These are phyloP conservation scores for Drechslera avenae DNA, from an alignment of 2,329 filamentous ascomycete species.

Conservation along the genomic window DNA sequence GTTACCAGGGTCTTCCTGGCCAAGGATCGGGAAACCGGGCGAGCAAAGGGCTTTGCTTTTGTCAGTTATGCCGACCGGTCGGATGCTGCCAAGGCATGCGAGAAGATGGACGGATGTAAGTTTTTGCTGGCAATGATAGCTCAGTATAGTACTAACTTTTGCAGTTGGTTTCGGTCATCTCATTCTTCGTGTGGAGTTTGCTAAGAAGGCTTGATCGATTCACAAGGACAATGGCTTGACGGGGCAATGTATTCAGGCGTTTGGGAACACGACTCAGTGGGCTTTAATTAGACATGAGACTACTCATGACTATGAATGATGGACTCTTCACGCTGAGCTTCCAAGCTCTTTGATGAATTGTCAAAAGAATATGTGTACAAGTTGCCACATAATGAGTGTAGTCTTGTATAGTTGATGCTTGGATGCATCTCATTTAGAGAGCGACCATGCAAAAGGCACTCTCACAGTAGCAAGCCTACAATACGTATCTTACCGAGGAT, in stretches of 20 bases:
- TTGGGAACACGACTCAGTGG: conserved; percentile 1
- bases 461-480: too few relatives aligned
- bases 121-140: conserved; percentile 18
- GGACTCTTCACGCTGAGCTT: background rate
- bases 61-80: conserved; percentile 91
- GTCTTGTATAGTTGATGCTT: background rate
- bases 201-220: conserved; percentile 61
- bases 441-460: too few relatives aligned
- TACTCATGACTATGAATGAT: background rate
- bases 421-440: background rate
- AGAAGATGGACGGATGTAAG: conserved; percentile 94
- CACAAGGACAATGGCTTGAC: conserved; percentile 1
- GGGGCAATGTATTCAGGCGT: conserved; percentile 4
- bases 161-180: conserved; percentile 77
- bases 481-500: too few relatives aligned
- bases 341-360: background rate
- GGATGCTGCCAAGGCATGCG: conserved; percentile 90
- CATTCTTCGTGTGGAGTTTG: conserved; percentile 85
- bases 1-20: conserved; percentile 97
- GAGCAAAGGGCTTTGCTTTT: conserved; percentile 98
- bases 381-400: too few relatives aligned
- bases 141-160: conserved; percentile 23
- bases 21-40: conserved; percentile 93
- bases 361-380: too few relatives aligned
- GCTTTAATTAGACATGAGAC: conserved; percentile 1